Evolutionary conservation across 441 rosid genomes (phyloP), one percentile per base, ranked within the genome.

Genomic region (Mallotus repandus): DNA sequence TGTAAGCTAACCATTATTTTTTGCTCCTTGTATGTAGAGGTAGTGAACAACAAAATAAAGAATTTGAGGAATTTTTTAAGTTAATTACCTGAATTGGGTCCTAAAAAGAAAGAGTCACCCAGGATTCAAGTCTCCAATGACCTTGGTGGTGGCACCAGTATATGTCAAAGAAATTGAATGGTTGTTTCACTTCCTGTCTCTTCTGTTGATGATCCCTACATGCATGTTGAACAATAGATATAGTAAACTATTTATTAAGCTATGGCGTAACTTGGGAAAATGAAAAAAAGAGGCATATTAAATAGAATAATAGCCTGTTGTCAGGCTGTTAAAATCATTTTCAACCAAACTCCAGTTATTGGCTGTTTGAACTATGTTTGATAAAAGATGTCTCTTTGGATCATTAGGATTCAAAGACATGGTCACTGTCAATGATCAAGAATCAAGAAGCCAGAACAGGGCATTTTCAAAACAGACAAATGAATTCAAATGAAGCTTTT

Each of bases 151-250:
- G 54, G 25, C 53, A 54, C 4, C 16, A 53, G 9, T 29, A 2
- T 21, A 2, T 21, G 32, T 32, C 16, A 68, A 32, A 53, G 29
- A 35, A 35, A 35, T 1, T 3, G 41, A 35, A 0, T 35, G 4
- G 41, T 35, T 59, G n/a, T 45, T 43, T 58, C 65, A 70, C 10
- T 58, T 46, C 58, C 1, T 52, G 56, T 59, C 73, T 45, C 35
- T 45, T 59, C 65, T 14, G 22, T 15, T 35, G 5, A 35, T 5
- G 41, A 3, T 3, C 5, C 4, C 41, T 35, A 35, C 41, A 35
- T 35, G 41, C 41, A 35, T 35, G 41, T 35, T 35, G 41, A 35
- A 35, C 3, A 35, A 35, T 35, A 35, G 4, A 35, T 35, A 35
- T 35, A 35, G 41, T 35, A 35, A 35, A 35, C 41, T 35, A 35